Percentiles rank a stretch among this genome's conserved stretches.
phyloP scores from a whole-genome alignment of 2,329 filamentous ascomycete genomes.

The Aspergillus amoenus region DNA sequence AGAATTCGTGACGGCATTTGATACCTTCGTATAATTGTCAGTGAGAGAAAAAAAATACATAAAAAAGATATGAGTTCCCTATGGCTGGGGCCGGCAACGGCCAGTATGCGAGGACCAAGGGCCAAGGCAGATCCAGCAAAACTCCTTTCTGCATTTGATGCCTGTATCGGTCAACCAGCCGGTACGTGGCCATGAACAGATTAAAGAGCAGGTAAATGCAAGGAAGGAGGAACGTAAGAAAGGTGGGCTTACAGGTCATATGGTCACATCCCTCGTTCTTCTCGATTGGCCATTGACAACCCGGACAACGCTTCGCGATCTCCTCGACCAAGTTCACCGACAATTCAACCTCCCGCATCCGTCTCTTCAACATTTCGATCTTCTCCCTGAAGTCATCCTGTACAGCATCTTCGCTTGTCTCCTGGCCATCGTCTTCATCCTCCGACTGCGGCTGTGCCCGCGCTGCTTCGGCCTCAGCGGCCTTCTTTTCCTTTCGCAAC shows the following conservation, averaged over 20 bases:
- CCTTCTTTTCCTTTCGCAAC: not conserved
- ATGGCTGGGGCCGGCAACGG: not conserved
- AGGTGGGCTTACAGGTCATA: conserved; percentile 10
- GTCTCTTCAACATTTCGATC: conserved; percentile 1
- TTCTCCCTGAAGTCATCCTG: conserved; percentile 8
- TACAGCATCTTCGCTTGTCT: not conserved
- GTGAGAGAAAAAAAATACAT: not conserved
- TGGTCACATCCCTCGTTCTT: conserved; percentile 13
- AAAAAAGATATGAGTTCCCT: not conserved
- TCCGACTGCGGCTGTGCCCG: not conserved
- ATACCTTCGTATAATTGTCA: conserved; percentile 6
- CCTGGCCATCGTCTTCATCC: not conserved
- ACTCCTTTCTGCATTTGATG: conserved; percentile 12
- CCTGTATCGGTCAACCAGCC: conserved; percentile 9
- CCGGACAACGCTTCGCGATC: conserved; percentile 9
- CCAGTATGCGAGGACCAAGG: conserved; percentile 8
- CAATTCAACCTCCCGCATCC: conserved; percentile 3
- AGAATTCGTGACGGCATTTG: conserved; percentile 10
- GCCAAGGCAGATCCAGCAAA: conserved; percentile 10
- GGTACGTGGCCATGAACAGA: not conserved
- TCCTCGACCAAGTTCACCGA: conserved; percentile 3
- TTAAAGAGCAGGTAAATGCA: not conserved
- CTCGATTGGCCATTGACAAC: conserved; percentile 13
- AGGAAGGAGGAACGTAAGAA: not conserved
- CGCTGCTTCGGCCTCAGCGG: not conserved